Evolutionary conservation across 345 rosid species (phyloP).

Genomic region (Dovyalis caffra): DNA sequence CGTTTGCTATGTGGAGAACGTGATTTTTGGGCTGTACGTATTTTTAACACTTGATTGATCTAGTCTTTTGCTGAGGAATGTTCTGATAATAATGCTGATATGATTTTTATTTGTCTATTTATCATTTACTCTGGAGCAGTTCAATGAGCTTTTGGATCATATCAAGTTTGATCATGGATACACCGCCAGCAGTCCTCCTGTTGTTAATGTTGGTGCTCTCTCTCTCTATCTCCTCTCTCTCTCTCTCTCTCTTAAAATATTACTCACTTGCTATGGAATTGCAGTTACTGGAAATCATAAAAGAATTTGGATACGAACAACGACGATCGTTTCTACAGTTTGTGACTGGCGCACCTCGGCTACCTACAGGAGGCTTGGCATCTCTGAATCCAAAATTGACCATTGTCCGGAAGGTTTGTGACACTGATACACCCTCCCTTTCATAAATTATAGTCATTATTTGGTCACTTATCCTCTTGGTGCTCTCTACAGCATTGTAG

Average conservation of each 20-base stretch:
- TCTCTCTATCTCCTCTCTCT: background rate
- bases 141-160: slow-evolving; percentile 77
- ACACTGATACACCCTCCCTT: background rate
- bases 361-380: slow-evolving; percentile 92
- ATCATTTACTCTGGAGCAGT: slow-evolving; percentile 37
- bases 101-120: background rate
- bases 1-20: slow-evolving; percentile 84
- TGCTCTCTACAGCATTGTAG: slow-evolving; percentile 58
- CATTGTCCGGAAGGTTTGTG: slow-evolving; percentile 79
- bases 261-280: slow-evolving; percentile 16
- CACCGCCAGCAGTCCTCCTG: slow-evolving; percentile 91
- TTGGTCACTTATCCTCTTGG: background rate
- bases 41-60: slow-evolving; percentile 19
- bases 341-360: slow-evolving; percentile 92
- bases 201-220: slow-evolving; percentile 50
- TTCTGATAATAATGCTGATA: background rate
- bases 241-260: background rate
- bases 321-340: slow-evolving; percentile 84
- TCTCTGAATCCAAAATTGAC: slow-evolving; percentile 88
- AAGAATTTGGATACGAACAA: slow-evolving; percentile 60
- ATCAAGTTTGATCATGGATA: slow-evolving; percentile 97
- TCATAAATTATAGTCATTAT: background rate
- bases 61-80: slow-evolving; percentile 4
- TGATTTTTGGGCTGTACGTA: slow-evolving; percentile 62
- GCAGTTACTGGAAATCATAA: slow-evolving; percentile 78